Base-by-base conservation (phyloP, 2,329 filamentous ascomycete genomes). In the Fusarium coicis region DNA sequence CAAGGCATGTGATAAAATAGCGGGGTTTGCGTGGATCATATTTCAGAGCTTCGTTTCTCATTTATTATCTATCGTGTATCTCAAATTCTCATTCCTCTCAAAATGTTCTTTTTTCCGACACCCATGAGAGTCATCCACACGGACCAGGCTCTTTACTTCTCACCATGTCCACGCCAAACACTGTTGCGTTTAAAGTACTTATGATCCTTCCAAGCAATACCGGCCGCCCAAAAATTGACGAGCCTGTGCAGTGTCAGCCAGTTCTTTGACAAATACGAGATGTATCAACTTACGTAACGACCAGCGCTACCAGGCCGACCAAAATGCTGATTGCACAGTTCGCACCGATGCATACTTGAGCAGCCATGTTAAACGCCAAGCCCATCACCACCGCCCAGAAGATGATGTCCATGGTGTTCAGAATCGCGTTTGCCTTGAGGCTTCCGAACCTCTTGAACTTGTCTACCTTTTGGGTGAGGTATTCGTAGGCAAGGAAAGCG, bases 371-470 rank as follows among this genome's bases (percentile, higher is more conserved):
- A 3, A 78, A 72, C 0, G 67, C 66, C n/a, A 80, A 37, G 3
- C 78, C 72, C 32, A 77, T 54, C 2, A 80, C 76, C 1, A 74
- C 78, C 49, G 67, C 66, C 77, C 78, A 79, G 32, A 79, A 79
- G 12, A 77, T 18, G 3, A 76, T 70, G 32, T 79, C 77, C 14
- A 78, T 49, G 1, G 73, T 72, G 59, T 78, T 78, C 21, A 78
- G 60, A 2, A 79, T 64, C 0, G 72, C 66, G 18, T 76, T 74
- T 7, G 77, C 71, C 12, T 78, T 78, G 3, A 76, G 59, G 16
- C 73, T 78, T 11, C 54, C 65, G 60, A 70, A 78, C 40, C 62
- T 67, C n/a, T 61, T 66, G 36, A 78, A 62, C 2, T 30, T 54
- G 2, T 60, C 43, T 6, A 83, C 79, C 39, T 83, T 83, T 12